Percentiles rank a stretch among this genome's conserved stretches.
Evolutionary conservation across 1,284 basidiomycete genomes (phyloP).

Genomic region (Dichomitus squalens): DNA sequence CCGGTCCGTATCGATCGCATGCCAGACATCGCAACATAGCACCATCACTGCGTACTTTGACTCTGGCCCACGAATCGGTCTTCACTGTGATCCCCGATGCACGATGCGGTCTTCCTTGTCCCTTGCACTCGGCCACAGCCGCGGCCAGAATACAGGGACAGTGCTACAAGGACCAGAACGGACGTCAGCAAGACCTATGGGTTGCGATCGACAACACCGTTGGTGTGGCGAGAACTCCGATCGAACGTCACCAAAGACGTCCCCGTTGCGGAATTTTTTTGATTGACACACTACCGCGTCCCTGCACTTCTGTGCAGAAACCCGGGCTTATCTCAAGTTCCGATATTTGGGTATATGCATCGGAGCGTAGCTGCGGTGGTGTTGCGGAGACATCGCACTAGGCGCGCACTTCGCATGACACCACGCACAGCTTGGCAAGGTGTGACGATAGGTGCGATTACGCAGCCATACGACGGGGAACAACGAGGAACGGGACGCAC

Average conservation of each 20-base stretch:
- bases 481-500: conserved; percentile 38
- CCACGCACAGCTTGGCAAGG: background rate
- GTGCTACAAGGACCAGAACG: conserved; percentile 20
- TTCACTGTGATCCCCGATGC: conserved; percentile 1
- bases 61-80: too few relatives aligned
- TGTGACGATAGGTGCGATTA: background rate
- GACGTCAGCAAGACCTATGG: background rate
- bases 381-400: background rate
- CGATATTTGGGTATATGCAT: background rate
- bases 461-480: background rate
- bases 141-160: conserved; percentile 45
- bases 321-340: background rate
- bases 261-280: background rate
- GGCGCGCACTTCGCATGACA: background rate
- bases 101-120: background rate
- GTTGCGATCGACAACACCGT: background rate
- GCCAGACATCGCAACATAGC: too few relatives aligned
- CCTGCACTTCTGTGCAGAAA: background rate
- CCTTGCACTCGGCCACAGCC: conserved; percentile 10
- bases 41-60: too few relatives aligned
- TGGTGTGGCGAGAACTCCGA: background rate
- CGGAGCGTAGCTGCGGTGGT: background rate
- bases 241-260: too few relatives aligned
- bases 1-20: too few relatives aligned
- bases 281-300: background rate